Conservation (phyloP, 495 filamentous ascomycete genomes). For the Penicillium coffeae region DNA sequence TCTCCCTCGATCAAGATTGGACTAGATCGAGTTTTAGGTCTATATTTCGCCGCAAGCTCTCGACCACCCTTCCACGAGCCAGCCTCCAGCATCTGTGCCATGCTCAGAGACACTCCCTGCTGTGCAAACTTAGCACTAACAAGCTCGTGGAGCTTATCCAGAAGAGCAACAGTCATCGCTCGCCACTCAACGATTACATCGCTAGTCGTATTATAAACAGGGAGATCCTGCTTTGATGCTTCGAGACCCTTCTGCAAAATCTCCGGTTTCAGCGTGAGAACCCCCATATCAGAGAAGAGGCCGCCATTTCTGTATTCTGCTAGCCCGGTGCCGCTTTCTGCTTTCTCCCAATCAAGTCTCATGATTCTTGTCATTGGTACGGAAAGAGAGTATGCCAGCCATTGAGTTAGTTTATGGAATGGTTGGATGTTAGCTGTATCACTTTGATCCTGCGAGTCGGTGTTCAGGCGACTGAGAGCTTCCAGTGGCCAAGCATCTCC, state of each 20-base stretch:
- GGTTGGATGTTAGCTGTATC: conserved; percentile 29
- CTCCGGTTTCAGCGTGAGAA: conserved; percentile 67
- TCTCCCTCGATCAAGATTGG: conserved; percentile 44
- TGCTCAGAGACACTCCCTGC: conserved; percentile 51
- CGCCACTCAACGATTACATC: conserved; percentile 85
- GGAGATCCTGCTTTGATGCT: conserved; percentile 56
- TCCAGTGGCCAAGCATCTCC: conserved; percentile 56
- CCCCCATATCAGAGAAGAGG: conserved; percentile 75
- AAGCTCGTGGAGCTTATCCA: conserved; percentile 56
- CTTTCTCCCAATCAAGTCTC: conserved; percentile 70
- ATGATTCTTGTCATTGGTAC: conserved; percentile 79
- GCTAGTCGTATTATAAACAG: conserved; percentile 72
- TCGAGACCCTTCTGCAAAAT: conserved; percentile 54
- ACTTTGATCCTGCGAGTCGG: conserved; percentile 2
- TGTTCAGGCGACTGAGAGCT: conserved; percentile 14
- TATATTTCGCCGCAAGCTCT: conserved; percentile 36
- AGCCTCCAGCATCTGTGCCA: conserved; percentile 68
- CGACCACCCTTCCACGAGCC: conserved; percentile 57
- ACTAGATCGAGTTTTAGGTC: conserved; percentile 40
- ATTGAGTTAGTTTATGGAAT: conserved; percentile 90
- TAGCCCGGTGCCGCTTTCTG: conserved; percentile 74
- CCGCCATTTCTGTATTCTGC: conserved; percentile 90
- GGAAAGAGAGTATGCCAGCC: conserved; percentile 86
- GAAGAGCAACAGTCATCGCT: conserved; percentile 60
- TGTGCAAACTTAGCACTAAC: conserved; percentile 51